Conservation (phyloP, 306 rosid species). For the Canavalia ensiformis region DNA sequence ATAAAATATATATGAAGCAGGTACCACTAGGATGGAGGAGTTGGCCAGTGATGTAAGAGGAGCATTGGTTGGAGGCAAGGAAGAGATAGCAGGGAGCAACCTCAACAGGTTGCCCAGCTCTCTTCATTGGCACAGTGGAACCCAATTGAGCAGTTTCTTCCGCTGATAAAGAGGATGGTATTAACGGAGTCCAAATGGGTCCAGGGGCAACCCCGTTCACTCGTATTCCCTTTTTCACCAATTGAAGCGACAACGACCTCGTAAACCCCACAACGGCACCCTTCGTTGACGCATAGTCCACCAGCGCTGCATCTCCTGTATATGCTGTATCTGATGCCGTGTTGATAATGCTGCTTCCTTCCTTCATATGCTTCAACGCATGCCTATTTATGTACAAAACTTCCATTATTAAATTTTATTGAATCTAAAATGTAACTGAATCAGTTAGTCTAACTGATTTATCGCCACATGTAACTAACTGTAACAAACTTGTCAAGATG, state of each 20-base stretch:
- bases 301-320: conserved; percentile 53
- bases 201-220: conserved; percentile 93
- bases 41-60: conserved; percentile 85
- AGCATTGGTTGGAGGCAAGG: conserved; percentile 74
- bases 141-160: conserved; percentile 57
- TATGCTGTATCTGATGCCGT: conserved; percentile 81
- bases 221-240: conserved; percentile 62
- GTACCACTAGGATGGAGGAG: conserved; percentile 85
- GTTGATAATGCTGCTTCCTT: conserved; percentile 81
- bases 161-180: conserved; percentile 56
- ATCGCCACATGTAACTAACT: too few relatives aligned
- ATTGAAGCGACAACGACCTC: conserved; percentile 71
- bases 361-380: conserved; percentile 79
- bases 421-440: too few relatives aligned
- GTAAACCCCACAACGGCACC: conserved; percentile 81
- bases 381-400: conserved; percentile 51
- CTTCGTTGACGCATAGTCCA: conserved; percentile 78
- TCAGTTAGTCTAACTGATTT: too few relatives aligned
- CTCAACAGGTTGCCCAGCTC: conserved; percentile 84
- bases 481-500: too few relatives aligned
- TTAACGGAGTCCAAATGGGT: conserved; percentile 84
- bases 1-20: too few relatives aligned
- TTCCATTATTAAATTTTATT: too few relatives aligned
- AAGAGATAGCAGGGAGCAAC: conserved; percentile 78
- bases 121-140: conserved; percentile 57